Base-by-base conservation (phyloP, 176 grass and related monocot genomes). In the Eleusine coracana region DNA sequence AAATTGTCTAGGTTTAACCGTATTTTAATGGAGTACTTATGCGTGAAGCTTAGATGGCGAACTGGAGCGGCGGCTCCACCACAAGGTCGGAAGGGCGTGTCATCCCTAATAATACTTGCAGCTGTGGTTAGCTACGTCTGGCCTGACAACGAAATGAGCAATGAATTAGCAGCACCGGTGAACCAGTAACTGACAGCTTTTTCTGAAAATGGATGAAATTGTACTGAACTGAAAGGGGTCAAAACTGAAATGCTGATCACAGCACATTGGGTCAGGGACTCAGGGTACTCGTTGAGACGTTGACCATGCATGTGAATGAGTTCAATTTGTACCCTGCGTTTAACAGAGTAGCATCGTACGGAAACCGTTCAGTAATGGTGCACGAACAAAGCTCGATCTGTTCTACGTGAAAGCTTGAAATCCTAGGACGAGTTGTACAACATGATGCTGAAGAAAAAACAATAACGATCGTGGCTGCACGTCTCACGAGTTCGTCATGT, bases 31-130 rank as follows among this genome's bases (percentile, higher is more conserved):
- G 3, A 2, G 18, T 74, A 25, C 62, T 68, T 75, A 46, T 3
- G 27, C 73, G 40, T 84, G 52, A 89, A 85, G 87, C 54, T 60
- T 89, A 16, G 63, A 58, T 34, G 21, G 36, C 17, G 74, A 74
- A 88, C 2, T 31, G 78, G n/a, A 68, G 56, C 40, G 48, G 60
- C 46, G 48, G 60, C 46, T 41, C 59, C 61, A 84, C 63, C 87
- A 20, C 44, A 60, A 52, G 74, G 74, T 86, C 66, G 12, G 60
- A 42, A 51, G 74, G 78, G 59, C 67, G 3, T 73, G 79, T 74
- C 84, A 66, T 27, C 5, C 66, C 5, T 18, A 21, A 54, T 49
- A 48, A 78, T 72, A 10, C 77, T 71, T 71, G 66, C 36, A 70
- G 73, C 10, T 65, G 6, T 54, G 9, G 18, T 1, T 52, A 38